Evolutionary conservation across 2,329 filamentous ascomycete genomes (phyloP), one percentile per base, ranked within the genome.

Genomic region (Trichoderma simmonsii): DNA sequence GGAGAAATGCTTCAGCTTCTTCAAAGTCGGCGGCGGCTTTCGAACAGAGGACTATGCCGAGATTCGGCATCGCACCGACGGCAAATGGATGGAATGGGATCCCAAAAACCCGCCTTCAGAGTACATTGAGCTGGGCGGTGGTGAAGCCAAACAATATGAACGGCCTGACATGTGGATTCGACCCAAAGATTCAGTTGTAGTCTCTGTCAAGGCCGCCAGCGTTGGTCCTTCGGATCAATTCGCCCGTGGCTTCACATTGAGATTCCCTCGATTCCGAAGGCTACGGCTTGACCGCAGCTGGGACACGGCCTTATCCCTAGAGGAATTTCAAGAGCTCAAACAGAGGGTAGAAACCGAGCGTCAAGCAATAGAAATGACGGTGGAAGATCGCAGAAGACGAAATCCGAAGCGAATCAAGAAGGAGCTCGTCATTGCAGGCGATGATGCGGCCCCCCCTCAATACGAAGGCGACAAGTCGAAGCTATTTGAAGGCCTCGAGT

Each of bases 21-120:
- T 95, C 86, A 98, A 96, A 81, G 96, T 99, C 18, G 96, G 96
- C n/a, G 96, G 96, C 68, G 96, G 96, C 0, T 95, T 98, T 80
- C 90, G 89, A 15, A 91, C 90, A 0, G 89, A 92, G 67, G 96
- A 99, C 78, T 98, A 97, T 79, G 90, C 92, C 0, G 89, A 92
- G 71, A 91, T 99, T 60, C 87, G 90, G 6, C 93, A 97, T 77
- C 87, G 90, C 28, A 98, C 95, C 0, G 93, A 97, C 72, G 94
- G 93, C 6, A 97, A 97, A 80, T 99, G 96, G 96, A 86, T 87
- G 14, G 88, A 93, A 36, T 99, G 94, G 94, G 91, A 98, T 79
- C 78, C 85, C 0, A 91, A 89, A 75, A 91, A 88, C 56, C 94
- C 95, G 2, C 95, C 96, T 0, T 90, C 85, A 1, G 85, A 92